Conservation (phyloP, 129 eudicot species). For the Flaveria brownii region DNA sequence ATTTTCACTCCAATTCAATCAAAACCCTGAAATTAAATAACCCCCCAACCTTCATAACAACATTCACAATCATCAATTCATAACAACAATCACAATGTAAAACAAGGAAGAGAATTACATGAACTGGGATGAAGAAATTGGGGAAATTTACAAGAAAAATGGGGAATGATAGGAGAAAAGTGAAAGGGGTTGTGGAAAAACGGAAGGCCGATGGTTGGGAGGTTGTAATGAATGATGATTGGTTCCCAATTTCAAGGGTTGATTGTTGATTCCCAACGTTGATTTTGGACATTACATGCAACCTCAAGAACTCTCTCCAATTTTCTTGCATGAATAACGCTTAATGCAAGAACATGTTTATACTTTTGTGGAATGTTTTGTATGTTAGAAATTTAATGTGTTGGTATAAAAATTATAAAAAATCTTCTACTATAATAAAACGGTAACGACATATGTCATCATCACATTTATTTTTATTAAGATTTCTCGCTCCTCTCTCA, state of each 20-base stretch:
- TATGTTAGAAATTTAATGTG: no score
- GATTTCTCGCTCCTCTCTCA: no score
- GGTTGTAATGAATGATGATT: not conserved
- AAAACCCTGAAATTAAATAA: no score
- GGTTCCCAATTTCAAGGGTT: conserved; percentile 32
- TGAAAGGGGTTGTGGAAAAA: conserved; percentile 14
- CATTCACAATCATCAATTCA: no score
- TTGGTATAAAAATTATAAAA: no score
- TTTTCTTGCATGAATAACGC: not conserved
- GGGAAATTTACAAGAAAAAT: not conserved
- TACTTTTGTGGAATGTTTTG: no score
- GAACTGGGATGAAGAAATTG: not conserved
- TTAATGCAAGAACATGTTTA: not conserved
- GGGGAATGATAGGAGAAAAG: conserved; percentile 7
- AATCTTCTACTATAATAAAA: no score
- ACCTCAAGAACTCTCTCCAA: not conserved
- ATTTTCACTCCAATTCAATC: no score
- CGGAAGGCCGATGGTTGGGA: conserved; percentile 22
- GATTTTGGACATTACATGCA: conserved; percentile 36
- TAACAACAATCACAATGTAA: not conserved
- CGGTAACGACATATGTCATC: no score
- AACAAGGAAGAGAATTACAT: not conserved
- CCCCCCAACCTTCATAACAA: no score
- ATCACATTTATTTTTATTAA: no score
- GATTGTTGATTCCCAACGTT: conserved; percentile 24